Conservation (phyloP, 1,139 yeast genomes). For the Suhomyces ambrosiae region DNA sequence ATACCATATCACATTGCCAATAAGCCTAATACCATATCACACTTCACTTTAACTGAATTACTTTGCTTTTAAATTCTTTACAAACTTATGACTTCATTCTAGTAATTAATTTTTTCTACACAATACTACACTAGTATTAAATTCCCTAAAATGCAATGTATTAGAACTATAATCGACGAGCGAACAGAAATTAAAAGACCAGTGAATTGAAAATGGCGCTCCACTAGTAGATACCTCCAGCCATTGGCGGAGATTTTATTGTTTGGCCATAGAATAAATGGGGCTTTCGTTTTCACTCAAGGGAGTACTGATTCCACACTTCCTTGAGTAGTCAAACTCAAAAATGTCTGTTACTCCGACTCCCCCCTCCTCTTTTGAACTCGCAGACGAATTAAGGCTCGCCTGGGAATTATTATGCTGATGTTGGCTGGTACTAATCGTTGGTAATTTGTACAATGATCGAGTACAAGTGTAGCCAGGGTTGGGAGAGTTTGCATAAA, state of each 20-base stretch:
- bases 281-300: constrained; percentile 38
- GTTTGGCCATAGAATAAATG: constrained; percentile 17
- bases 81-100: no score
- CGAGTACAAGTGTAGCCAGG: constrained; percentile 8
- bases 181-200: no score
- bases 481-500: constrained; percentile 11
- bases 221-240: no score
- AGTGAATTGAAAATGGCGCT: no score
- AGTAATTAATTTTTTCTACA: no score
- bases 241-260: constrained; percentile 6
- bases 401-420: constrained; percentile 32
- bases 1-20: no score
- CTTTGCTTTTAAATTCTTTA: no score
- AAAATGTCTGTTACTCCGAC: constrained; percentile 27
- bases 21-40: no score
- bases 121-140: no score
- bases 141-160: no score
- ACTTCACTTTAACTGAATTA: no score
- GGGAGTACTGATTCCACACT: constrained; percentile 35
- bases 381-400: constrained; percentile 30
- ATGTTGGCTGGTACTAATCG: constrained; percentile 15
- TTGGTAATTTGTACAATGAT: constrained; percentile 11
- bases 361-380: constrained; percentile 27
- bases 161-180: no score
- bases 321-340: constrained; percentile 29